These are phyloP conservation scores for Boletus hoseneyae DNA, from an alignment of 1,284 basidiomycete genomes.

Conservation along the genomic window DNA sequence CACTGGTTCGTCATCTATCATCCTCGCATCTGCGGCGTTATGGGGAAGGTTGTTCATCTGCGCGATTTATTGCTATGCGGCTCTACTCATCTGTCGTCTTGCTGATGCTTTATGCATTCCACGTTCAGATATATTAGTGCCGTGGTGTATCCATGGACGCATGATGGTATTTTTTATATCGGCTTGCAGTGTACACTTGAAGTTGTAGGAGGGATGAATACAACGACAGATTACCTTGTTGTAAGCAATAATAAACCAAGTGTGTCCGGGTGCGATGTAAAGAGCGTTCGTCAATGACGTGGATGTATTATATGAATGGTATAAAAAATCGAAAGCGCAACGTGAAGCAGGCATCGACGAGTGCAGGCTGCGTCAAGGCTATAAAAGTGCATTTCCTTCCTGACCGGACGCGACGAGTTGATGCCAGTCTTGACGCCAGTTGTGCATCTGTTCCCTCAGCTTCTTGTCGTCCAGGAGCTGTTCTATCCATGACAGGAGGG, in stretches of 20 bases:
- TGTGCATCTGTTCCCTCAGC: conserved; percentile 62
- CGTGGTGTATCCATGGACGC: neutral
- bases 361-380: conserved; percentile 19
- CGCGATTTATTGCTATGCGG: conserved; percentile 1
- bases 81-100: neutral
- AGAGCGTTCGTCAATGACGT: conserved; percentile 17
- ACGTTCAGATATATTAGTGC: neutral
- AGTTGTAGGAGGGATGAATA: conserved; percentile 22
- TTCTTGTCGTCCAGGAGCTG: conserved; percentile 69
- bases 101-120: neutral
- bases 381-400: conserved; percentile 64
- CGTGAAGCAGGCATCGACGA: conserved; percentile 4
- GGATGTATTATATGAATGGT: conserved; percentile 26
- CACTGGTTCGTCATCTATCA: conserved; percentile 6
- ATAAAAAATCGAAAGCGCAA: conserved; percentile 13
- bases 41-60: conserved; percentile 26
- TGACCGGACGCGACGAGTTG: conserved; percentile 62
- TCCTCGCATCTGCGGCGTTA: conserved; percentile 17
- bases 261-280: conserved; percentile 21
- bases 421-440: conserved; percentile 74
- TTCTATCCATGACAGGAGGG: conserved; percentile 76
- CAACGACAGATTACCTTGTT: conserved; percentile 29
- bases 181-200: conserved; percentile 22
- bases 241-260: conserved; percentile 28
- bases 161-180: conserved; percentile 16